Evolutionary conservation across 2,329 filamentous ascomycete species (phyloP).

Genomic region (Alternaria ventricosa): DNA sequence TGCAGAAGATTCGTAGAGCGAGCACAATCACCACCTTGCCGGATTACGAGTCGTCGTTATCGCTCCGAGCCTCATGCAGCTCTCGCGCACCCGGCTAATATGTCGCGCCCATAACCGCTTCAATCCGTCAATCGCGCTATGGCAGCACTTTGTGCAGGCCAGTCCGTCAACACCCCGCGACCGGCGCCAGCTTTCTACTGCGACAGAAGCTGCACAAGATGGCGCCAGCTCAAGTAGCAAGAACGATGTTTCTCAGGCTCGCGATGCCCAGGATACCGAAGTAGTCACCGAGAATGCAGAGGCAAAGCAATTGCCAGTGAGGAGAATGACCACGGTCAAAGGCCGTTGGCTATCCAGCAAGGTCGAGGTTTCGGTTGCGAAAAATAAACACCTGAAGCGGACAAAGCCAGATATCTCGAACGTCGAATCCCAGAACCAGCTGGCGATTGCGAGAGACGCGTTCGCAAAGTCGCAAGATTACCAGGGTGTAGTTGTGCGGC

Average conservation of each 20-base stretch:
- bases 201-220: conserved; percentile 10
- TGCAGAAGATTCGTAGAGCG: conserved; percentile 3
- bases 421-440: conserved; percentile 2
- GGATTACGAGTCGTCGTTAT: conserved; percentile 6
- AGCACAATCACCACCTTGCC: not conserved
- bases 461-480: conserved; percentile 23
- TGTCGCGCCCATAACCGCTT: conserved; percentile 45
- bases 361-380: conserved; percentile 1
- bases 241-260: not conserved
- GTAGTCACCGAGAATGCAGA: not conserved
- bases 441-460: conserved; percentile 13
- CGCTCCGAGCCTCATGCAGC: conserved; percentile 35
- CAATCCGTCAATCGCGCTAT: conserved; percentile 38
- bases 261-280: not conserved
- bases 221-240: not conserved
- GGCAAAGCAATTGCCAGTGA: not conserved
- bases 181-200: conserved; percentile 26
- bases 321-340: conserved; percentile 2
- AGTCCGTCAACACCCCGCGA: conserved; percentile 13
- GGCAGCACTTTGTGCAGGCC: conserved; percentile 42
- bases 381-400: not conserved
- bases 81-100: conserved; percentile 28
- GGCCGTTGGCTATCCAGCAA: not conserved
- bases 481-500: conserved; percentile 21
- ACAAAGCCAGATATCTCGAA: not conserved